Percentiles rank a stretch among this genome's conserved stretches.
These are phyloP conservation scores for Aphanomyces astaci DNA, from an alignment of 352 stramenopile species.

Conservation along the genomic window DNA sequence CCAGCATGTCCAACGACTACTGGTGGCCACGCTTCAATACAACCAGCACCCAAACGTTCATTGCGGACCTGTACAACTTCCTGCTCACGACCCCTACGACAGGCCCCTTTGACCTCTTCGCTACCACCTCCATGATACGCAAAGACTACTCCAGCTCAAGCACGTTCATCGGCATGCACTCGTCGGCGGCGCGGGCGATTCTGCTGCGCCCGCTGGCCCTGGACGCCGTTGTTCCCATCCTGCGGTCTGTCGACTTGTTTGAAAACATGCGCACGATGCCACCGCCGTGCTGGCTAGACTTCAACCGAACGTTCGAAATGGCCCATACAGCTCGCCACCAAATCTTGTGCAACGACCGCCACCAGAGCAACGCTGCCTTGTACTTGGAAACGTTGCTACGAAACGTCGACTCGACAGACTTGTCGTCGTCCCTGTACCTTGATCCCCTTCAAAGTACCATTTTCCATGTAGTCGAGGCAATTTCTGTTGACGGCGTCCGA, in stretches of 20 bases:
- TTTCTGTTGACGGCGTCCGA: background rate
- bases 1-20: conserved; percentile 8
- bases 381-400: conserved; percentile 14
- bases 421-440: background rate
- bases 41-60: conserved; percentile 1
- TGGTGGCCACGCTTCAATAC: conserved; percentile 8
- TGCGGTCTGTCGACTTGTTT: background rate
- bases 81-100: background rate
- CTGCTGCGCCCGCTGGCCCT: background rate
- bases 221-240: background rate
- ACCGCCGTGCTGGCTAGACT: conserved; percentile 16
- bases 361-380: background rate
- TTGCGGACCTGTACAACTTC: conserved; percentile 1
- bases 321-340: conserved; percentile 13
- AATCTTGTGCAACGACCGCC: background rate
- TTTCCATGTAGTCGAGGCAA: no score
- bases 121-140: background rate
- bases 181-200: background rate
- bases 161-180: background rate
- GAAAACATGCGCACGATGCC: background rate
- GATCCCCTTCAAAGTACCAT: no score
- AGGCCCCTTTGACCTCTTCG: background rate
- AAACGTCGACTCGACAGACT: background rate
- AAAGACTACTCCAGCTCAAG: background rate
- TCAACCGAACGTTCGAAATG: conserved; percentile 10